Percentiles rank a stretch among this genome's conserved stretches.
Conservation (phyloP, 2,329 filamentous ascomycete genomes). For the Alternaria viburni region DNA sequence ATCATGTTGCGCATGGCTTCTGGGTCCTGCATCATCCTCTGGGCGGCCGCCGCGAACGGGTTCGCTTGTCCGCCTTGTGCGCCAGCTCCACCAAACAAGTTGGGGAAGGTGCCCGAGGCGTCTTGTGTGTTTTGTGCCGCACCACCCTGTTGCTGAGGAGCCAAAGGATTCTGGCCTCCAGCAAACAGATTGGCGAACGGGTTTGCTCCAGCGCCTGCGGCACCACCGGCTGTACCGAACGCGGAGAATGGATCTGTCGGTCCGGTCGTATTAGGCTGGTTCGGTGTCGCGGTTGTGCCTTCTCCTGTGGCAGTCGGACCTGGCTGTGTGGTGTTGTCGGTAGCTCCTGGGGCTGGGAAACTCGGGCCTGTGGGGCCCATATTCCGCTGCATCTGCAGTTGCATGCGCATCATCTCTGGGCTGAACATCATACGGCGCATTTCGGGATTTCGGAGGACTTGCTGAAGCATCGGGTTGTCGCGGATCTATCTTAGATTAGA, state of each 20-base stretch:
- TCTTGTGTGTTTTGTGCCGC: conserved; percentile 27
- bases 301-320: conserved; percentile 27
- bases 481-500: conserved; percentile 63
- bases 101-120: conserved; percentile 39
- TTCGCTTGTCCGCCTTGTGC: conserved; percentile 50
- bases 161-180: conserved; percentile 44
- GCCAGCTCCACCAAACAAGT: conserved; percentile 60
- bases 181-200: conserved; percentile 68
- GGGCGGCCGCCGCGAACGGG: conserved; percentile 56
- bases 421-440: conserved; percentile 94
- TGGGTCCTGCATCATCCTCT: conserved; percentile 63
- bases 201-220: conserved; percentile 49
- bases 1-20: conserved; percentile 59
- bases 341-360: conserved; percentile 91
- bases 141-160: conserved; percentile 32
- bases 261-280: conserved; percentile 43
- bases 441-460: conserved; percentile 86
- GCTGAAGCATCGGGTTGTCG: conserved; percentile 84
- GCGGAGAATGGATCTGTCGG: conserved; percentile 57
- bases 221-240: conserved; percentile 45
- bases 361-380: conserved; percentile 60
- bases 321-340: conserved; percentile 73
- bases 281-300: conserved; percentile 47
- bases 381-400: conserved; percentile 78
- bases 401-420: conserved; percentile 81